phyloP scores from a whole-genome alignment of 1,139 yeast species.

The Entelexis sorbosivorans region DNA sequence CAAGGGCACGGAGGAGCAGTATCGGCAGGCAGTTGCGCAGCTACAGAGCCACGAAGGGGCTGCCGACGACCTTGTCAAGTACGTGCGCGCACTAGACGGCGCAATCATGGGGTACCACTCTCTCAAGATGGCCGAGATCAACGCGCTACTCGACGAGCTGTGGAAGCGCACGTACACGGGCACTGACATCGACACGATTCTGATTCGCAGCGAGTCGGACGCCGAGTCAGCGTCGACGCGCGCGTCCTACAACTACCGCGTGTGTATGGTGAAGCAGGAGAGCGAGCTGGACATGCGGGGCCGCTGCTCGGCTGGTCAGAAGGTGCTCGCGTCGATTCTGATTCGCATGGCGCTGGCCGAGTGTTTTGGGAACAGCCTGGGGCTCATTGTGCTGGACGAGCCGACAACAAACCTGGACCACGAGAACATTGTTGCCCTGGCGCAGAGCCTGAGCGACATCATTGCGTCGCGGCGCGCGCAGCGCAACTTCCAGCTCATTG shows the following conservation, averaged over 20 bases:
- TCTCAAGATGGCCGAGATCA: conserved; percentile 85
- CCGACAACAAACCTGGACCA: conserved; percentile 93
- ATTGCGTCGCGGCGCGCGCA: conserved; percentile 67
- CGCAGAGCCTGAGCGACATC: conserved; percentile 63
- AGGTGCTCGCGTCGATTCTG: conserved; percentile 83
- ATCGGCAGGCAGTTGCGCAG: conserved; percentile 62
- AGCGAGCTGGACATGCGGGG: conserved; percentile 96
- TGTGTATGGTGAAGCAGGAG: conserved; percentile 88
- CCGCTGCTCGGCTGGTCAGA: conserved; percentile 96
- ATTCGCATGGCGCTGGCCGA: conserved; percentile 89
- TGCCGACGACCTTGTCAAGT: conserved; percentile 74
- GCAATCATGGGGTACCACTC: conserved; percentile 93
- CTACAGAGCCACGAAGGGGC: conserved; percentile 67
- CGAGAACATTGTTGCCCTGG: conserved; percentile 81
- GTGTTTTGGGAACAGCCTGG: conserved; percentile 90
- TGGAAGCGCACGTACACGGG: conserved; percentile 96
- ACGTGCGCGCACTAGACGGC: conserved; percentile 75
- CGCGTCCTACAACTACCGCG: conserved; percentile 79
- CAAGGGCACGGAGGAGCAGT: conserved; percentile 50
- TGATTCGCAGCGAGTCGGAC: conserved; percentile 69
- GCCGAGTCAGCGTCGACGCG: conserved; percentile 32
- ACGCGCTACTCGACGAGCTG: conserved; percentile 71
- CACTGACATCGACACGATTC: conserved; percentile 85
- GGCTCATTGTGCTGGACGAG: conserved; percentile 91
- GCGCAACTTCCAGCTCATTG: conserved; percentile 82